Evolutionary conservation across 164 flowering plant genomes (phyloP), one percentile per base, ranked within the genome.

Genomic region (Chloranthus sessilifolius): DNA sequence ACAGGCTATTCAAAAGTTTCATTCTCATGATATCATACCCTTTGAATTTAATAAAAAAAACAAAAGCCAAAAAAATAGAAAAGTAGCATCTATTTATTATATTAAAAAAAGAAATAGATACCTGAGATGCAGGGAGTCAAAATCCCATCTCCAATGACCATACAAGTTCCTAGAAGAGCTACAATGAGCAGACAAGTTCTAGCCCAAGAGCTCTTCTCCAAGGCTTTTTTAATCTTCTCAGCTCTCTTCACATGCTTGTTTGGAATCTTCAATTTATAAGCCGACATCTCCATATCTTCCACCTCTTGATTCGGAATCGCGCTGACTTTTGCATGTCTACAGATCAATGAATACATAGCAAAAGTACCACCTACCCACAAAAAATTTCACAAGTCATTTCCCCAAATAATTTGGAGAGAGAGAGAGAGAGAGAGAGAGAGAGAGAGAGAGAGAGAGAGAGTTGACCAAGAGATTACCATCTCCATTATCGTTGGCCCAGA

Each of bases 401-500:
- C 16, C 5, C 20, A 1, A 6, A 38, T 8, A 38, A 19, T 14
- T n/a, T n/a, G n/a, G 20, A 38, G 5, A 38, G n/a, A 17, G n/a
- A n/a, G n/a, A n/a, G n/a, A n/a, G n/a, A n/a, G n/a, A n/a, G n/a
- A n/a, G n/a, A n/a, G n/a, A n/a, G n/a, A n/a, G n/a, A n/a, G n/a
- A n/a, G n/a, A n/a, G n/a, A n/a, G n/a, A n/a, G n/a, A n/a, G 22
- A 17, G 17, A 38, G 0, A 38, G 42, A 1, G n/a, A 12, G n/a
- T 8, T 7, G 22, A 38, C 7, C 4, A 8, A 38, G 42, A 12
- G 42, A 0, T 15, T 50, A 66, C 74, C 74, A 6, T 66, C 64
- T 30, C 71, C 71, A 45, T 66, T 66, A 28, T 70, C 74, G 3
- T 62, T 62, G 24, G 71, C 71, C 10, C 20, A 21, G 2, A 66